A percentile compares a stretch with the other conserved stretches of the same genome.
These are phyloP conservation scores for Stipa capillata DNA, from an alignment of 176 grass and related monocot species.

Conservation along the genomic window DNA sequence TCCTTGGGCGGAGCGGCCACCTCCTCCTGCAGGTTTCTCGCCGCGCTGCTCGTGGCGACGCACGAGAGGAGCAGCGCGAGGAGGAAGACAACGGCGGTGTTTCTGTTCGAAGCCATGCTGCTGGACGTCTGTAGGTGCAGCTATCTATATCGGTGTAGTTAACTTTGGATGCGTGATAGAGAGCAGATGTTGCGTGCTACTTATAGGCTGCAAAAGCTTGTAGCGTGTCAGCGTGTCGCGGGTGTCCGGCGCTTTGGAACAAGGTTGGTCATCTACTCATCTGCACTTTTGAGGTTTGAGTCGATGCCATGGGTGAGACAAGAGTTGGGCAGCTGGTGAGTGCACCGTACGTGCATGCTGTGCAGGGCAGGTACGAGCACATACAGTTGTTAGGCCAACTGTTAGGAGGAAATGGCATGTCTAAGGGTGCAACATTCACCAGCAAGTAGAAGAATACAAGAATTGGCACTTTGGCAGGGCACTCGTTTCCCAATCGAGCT, in stretches of 20 bases:
- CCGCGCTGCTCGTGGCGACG: background rate
- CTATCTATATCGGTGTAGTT: background rate
- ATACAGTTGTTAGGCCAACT: constrained; percentile 1
- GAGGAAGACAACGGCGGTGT: background rate
- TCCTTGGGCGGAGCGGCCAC: background rate
- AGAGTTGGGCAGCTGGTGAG: background rate
- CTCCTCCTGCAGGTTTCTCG: background rate
- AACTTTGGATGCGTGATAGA: background rate
- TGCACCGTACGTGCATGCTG: background rate
- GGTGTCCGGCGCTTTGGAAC: background rate
- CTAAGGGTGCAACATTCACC: background rate
- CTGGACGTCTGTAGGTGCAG: background rate
- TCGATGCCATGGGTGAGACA: background rate
- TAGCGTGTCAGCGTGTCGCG: background rate
- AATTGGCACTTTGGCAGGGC: background rate
- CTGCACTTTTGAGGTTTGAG: background rate
- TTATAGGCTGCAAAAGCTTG: background rate
- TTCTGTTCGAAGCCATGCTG: background rate
- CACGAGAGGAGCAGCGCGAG: background rate
- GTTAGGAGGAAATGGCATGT: background rate
- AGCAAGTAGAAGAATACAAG: no score
- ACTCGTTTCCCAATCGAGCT: background rate
- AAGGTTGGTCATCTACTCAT: background rate
- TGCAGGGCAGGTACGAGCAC: background rate
- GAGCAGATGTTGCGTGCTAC: background rate